These are phyloP conservation scores for Didymella glomerata DNA, from an alignment of 2,329 filamentous ascomycete species.

Conservation along the genomic window DNA sequence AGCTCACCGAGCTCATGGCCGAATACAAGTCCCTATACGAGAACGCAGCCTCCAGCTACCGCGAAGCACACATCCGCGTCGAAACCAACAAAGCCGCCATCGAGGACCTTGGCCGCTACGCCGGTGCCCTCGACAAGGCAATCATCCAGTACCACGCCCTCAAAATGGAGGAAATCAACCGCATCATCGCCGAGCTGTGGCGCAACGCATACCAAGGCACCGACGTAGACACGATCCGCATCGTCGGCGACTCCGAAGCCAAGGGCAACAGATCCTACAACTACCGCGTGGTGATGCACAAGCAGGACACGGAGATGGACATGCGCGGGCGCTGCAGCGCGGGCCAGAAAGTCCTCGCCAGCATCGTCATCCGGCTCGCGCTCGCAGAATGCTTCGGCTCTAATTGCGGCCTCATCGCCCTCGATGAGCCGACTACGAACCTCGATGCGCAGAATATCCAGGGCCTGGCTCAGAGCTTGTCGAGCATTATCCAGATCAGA, in stretches of 20 bases:
- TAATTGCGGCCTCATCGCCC: constrained; percentile 93
- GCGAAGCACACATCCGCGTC: constrained; percentile 86
- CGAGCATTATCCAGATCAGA: constrained; percentile 84
- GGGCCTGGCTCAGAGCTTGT: constrained; percentile 82
- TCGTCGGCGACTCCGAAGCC: constrained; percentile 86
- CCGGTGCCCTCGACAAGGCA: constrained; percentile 86
- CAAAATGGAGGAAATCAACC: constrained; percentile 99
- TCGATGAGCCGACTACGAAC: constrained; percentile 98
- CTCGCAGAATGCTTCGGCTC: constrained; percentile 95
- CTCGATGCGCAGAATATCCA: constrained; percentile 95
- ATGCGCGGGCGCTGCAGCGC: constrained; percentile 98
- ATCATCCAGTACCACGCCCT: constrained; percentile 96
- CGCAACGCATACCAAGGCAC: constrained; percentile 95
- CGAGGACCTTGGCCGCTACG: constrained; percentile 85
- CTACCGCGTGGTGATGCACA: constrained; percentile 97
- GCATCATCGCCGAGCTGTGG: constrained; percentile 96
- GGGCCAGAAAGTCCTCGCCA: constrained; percentile 94
- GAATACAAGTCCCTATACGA: constrained; percentile 91
- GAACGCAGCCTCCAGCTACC: constrained; percentile 80
- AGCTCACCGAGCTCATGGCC: constrained; percentile 73
- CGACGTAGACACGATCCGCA: constrained; percentile 95
- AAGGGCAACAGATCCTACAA: constrained; percentile 87
- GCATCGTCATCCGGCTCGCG: constrained; percentile 96
- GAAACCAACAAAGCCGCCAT: constrained; percentile 92
- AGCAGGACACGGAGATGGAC: constrained; percentile 97